phyloP scores from a whole-genome alignment of 2,329 filamentous ascomycete genomes.

The Monosporascus sp. region DNA sequence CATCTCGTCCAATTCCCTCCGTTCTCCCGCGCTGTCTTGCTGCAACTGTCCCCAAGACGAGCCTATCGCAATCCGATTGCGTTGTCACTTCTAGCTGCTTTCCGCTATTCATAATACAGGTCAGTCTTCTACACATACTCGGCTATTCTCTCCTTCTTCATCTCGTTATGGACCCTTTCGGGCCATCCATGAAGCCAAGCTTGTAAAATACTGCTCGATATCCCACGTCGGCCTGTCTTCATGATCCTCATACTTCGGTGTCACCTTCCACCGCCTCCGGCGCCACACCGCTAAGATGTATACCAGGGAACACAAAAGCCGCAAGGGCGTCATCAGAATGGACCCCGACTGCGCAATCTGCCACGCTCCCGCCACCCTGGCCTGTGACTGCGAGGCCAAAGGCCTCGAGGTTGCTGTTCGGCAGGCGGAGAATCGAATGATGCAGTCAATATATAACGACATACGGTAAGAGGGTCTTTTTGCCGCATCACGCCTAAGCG shows the following conservation, averaged over 20 bases:
- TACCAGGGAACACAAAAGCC: conserved; percentile 39
- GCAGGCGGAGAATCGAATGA: conserved; percentile 59
- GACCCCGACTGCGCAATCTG: conserved; percentile 67
- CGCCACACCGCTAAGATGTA: conserved; percentile 44
- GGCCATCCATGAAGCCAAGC: conserved; percentile 26
- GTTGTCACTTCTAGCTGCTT: conserved; percentile 23
- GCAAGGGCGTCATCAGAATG: conserved; percentile 53
- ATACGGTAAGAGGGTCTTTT: conserved; percentile 47
- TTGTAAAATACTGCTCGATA: conserved; percentile 27
- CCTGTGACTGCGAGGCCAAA: conserved; percentile 62
- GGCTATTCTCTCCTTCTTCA: conserved; percentile 12
- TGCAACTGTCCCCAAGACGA: conserved; percentile 23
- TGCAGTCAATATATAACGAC: conserved; percentile 56
- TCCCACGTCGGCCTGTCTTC: conserved; percentile 19
- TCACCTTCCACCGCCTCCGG: conserved; percentile 21
- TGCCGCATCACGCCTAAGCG: conserved; percentile 1
- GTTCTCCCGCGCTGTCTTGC: conserved; percentile 26
- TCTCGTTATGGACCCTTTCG: conserved; percentile 30
- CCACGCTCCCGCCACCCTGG: conserved; percentile 49
- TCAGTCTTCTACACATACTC: conserved; percentile 23
- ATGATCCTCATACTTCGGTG: conserved; percentile 20
- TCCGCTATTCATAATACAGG: conserved; percentile 30
- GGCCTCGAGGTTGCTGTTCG: conserved; percentile 57
- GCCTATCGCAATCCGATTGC: conserved; percentile 13
- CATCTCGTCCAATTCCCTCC: conserved; percentile 22